phyloP scores from a whole-genome alignment of 176 grass and related monocot genomes.

The Alloteropsis semialata region DNA sequence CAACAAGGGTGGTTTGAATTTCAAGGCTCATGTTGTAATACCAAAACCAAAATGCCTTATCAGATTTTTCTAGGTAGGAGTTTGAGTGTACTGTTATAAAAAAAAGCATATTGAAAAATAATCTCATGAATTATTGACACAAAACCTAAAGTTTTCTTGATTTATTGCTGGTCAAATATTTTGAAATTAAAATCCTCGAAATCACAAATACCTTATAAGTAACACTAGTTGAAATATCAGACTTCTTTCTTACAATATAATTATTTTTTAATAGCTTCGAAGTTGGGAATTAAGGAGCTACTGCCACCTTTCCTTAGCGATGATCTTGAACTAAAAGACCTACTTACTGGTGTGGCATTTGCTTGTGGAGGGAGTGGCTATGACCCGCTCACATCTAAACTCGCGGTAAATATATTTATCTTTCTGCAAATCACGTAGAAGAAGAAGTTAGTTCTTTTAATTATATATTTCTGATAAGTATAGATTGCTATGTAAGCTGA shows the following conservation, averaged over 20 bases:
- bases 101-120: not conserved
- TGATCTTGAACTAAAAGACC: conserved; percentile 33
- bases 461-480: not conserved
- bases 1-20: not conserved
- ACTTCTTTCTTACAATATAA: not conserved
- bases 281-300: conserved; percentile 43
- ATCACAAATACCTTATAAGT: not conserved
- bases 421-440: too few species aligned
- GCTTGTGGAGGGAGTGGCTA: conserved; percentile 56
- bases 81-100: too few species aligned
- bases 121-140: not conserved
- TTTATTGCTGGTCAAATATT: not conserved
- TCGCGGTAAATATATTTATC: conserved; percentile 7
- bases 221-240: not conserved
- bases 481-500: not conserved
- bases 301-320: conserved; percentile 29
- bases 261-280: conserved; percentile 32
- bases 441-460: too few species aligned
- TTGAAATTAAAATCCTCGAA: not conserved
- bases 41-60: not conserved
- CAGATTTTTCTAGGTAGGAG: not conserved
- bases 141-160: not conserved
- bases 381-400: conserved; percentile 43
- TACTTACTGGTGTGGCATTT: conserved; percentile 59
- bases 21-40: not conserved